Percentiles rank a stretch among this genome's conserved stretches.
Conservation (phyloP, 371 early-diverging fungal genomes). For the Chytridium lagenaria region DNA sequence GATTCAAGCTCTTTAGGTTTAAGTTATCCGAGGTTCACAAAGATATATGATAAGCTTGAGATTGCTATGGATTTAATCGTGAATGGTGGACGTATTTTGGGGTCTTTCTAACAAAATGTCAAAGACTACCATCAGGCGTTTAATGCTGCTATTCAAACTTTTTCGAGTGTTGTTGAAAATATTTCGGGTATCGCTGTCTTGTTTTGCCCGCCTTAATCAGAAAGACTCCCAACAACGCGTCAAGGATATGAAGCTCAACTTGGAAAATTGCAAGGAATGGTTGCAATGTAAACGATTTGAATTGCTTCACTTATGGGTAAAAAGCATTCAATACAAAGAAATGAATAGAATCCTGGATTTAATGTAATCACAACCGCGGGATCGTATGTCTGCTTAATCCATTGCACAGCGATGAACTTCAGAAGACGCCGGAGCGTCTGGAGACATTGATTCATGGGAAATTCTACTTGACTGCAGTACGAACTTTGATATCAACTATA, state of each 20-base stretch:
- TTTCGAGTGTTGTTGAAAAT: slow-evolving; percentile 86
- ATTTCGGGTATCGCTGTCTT: slow-evolving; percentile 66
- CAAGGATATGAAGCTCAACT: slow-evolving; percentile 68
- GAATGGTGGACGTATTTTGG: slow-evolving; percentile 63
- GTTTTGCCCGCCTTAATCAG: not conserved
- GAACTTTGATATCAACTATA: slow-evolving; percentile 69
- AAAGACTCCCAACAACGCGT: slow-evolving; percentile 63
- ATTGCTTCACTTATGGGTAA: slow-evolving; percentile 77
- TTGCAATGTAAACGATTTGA: slow-evolving; percentile 75
- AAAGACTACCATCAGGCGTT: slow-evolving; percentile 91
- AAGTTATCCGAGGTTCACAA: slow-evolving; percentile 76
- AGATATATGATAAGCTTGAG: slow-evolving; percentile 76
- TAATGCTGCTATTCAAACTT: slow-evolving; percentile 89
- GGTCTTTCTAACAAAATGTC: not conserved
- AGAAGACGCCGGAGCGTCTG: slow-evolving; percentile 77
- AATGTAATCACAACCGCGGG: slow-evolving; percentile 71
- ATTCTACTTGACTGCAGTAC: slow-evolving; percentile 81
- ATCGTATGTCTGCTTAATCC: not conserved
- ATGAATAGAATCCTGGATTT: slow-evolving; percentile 77
- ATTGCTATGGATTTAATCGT: slow-evolving; percentile 85
- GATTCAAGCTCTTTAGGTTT: slow-evolving; percentile 84
- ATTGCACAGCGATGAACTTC: slow-evolving; percentile 75
- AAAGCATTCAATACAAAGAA: slow-evolving; percentile 83
- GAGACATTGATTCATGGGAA: slow-evolving; percentile 77
- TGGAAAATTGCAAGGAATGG: slow-evolving; percentile 73